Evolutionary conservation across 2,329 filamentous ascomycete genomes (phyloP), one percentile per base, ranked within the genome.

Genomic region (Aspergillus felis): DNA sequence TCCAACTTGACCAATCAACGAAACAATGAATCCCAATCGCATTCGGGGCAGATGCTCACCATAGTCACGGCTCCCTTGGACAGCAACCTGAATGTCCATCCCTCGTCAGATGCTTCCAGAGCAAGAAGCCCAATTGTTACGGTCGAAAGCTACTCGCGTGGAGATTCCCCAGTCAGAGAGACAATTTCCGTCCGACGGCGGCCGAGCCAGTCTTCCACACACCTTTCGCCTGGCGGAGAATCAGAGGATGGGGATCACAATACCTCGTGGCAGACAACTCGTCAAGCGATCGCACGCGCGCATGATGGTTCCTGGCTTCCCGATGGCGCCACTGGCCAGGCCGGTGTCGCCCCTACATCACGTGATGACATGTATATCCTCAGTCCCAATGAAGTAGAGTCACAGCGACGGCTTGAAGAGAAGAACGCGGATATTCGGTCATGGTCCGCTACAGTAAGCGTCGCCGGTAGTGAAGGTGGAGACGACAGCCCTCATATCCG

Each of bases 391-490:
- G 81, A 85, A 27, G 70, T 82, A 51, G 75, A 78, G 50, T 71
- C 78, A 47, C 71, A 78, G 57, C 76, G 78, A 51, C 71, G 78
- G 35, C 70, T 77, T 32, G 74, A 78, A 3, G 79, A 83, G 52
- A 83, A 79, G 63, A 82, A 83, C 57, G 73, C 76, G 8, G 80
- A 83, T 54, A 82, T 85, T 35, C 74, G 76, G 53, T 72, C 77
- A 24, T 85, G 83, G 83, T 75, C 83, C 3, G 77, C 71, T 14
- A 75, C 77, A 12, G 77, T 77, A n/a, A 82, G 78, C 61, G 77
- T 78, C 46, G 77, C 75, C 17, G 78, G 74, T 47, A 78, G 77
- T 54, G 74, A 72, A 53, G 62, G 67, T n/a, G 71, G 70, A 28
- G 70, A 73, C 44, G 66, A 71, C 17, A 59, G 61, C 24, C 55